These are phyloP conservation scores for Strigomonas culicis DNA, from an alignment of 208 protist species.

Conservation along the genomic window DNA sequence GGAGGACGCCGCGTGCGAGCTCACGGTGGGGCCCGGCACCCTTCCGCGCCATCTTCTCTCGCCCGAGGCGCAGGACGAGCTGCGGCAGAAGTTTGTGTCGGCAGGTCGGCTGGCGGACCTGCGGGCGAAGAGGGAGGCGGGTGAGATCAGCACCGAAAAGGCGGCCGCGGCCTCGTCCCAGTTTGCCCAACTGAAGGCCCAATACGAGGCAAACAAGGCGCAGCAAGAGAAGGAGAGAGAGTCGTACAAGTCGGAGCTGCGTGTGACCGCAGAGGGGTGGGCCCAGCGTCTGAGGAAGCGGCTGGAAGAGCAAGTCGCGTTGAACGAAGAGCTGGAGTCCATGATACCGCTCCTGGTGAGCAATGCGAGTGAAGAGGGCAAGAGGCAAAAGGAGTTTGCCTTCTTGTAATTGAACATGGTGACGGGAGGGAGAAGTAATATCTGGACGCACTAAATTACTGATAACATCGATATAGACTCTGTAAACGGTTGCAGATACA, in stretches of 20 bases:
- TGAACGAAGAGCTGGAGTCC: conserved; percentile 67
- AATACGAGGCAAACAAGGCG: conserved; percentile 45
- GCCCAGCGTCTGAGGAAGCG: conserved; percentile 45
- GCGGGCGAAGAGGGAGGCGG: conserved; percentile 69
- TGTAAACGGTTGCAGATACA: no score
- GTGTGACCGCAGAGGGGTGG: conserved; percentile 41
- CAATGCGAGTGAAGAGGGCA: conserved; percentile 73
- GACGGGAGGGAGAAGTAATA: no score
- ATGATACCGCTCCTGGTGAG: conserved; percentile 60
- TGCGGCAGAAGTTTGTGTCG: conserved; percentile 40
- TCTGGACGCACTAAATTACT: no score
- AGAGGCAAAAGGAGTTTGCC: conserved; percentile 27
- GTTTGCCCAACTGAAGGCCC: conserved; percentile 19
- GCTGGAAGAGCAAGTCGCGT: conserved; percentile 43
- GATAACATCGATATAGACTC: no score
- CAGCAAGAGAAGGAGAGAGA: conserved; percentile 33
- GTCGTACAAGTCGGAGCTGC: conserved; percentile 40
- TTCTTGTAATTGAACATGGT: not conserved
- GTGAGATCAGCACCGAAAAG: conserved; percentile 63
- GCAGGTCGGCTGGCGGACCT: conserved; percentile 54
- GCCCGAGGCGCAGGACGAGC: conserved; percentile 41
- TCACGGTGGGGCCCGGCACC: not conserved
- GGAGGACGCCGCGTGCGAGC: conserved; percentile 16
- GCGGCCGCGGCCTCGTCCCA: conserved; percentile 13
- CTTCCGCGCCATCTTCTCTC: conserved; percentile 51